Evolutionary conservation across 2,329 filamentous ascomycete genomes (phyloP).

Genomic region (Sporothrix pseudoabietina): DNA sequence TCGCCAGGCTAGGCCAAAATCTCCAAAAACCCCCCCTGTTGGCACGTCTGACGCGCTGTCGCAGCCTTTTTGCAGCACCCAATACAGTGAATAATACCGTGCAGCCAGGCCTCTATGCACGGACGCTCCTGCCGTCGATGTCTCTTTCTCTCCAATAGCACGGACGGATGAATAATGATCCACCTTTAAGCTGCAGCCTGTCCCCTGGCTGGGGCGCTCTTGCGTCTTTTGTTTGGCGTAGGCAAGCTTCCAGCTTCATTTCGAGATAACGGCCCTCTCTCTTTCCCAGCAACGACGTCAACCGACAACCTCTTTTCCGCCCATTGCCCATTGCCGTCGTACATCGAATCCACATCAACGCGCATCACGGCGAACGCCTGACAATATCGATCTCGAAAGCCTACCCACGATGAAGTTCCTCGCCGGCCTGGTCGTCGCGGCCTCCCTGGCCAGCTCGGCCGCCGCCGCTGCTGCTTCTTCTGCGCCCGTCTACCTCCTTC

Average conservation of each 20-base stretch:
- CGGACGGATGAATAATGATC: slow-evolving; percentile 27
- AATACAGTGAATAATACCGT: slow-evolving; percentile 15
- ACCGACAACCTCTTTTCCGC: neutral
- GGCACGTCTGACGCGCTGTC: neutral
- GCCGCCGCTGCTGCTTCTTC: slow-evolving; percentile 43
- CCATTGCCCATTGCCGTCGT: neutral
- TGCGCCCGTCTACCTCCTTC: slow-evolving; percentile 59
- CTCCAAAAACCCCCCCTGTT: neutral
- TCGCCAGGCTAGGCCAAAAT: neutral
- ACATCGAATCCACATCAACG: neutral
- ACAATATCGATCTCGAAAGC: neutral
- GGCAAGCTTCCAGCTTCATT: slow-evolving; percentile 21
- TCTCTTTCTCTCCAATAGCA: neutral
- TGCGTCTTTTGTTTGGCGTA: slow-evolving; percentile 27
- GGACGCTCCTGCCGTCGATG: neutral
- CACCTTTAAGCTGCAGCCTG: slow-evolving; percentile 24
- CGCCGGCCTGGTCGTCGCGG: slow-evolving; percentile 40
- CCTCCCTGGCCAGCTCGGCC: slow-evolving; percentile 39
- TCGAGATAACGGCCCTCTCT: slow-evolving; percentile 16
- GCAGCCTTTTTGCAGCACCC: neutral
- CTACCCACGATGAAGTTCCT: slow-evolving; percentile 40
- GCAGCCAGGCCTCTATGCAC: neutral
- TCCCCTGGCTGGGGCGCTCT: slow-evolving; percentile 5
- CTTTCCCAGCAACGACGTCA: neutral
- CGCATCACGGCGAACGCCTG: neutral